phyloP scores from a whole-genome alignment of 257 asterid genomes.

The Plantago major region DNA sequence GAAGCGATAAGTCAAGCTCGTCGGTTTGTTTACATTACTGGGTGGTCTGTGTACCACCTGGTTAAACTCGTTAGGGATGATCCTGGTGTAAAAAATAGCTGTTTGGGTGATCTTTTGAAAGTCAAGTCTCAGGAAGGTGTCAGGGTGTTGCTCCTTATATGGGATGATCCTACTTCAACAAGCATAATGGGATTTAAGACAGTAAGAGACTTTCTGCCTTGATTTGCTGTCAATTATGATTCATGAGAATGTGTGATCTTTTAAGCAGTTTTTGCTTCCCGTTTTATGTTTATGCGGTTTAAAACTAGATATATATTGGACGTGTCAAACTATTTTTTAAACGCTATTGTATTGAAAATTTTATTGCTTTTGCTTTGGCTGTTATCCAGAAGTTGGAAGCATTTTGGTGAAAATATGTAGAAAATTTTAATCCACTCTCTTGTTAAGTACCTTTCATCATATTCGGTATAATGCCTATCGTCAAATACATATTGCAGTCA shows the following conservation, averaged over 20 bases:
- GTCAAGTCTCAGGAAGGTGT: constrained; percentile 92
- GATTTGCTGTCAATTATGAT: constrained; percentile 1
- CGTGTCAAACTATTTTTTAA: too few species aligned
- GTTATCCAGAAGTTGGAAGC: too few species aligned
- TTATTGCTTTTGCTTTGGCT: too few species aligned
- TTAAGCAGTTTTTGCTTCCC: too few species aligned
- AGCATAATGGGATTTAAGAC: constrained; percentile 79
- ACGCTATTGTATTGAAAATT: too few species aligned
- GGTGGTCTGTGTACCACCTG: constrained; percentile 86
- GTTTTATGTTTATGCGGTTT: too few species aligned
- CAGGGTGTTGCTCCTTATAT: constrained; percentile 75
- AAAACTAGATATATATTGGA: too few species aligned
- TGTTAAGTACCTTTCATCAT: too few species aligned
- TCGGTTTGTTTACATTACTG: constrained; percentile 69
- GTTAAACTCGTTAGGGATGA: constrained; percentile 75
- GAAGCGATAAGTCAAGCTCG: constrained; percentile 71
- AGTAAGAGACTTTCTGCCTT: constrained; percentile 41
- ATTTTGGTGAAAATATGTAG: too few species aligned
- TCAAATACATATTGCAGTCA: too few species aligned
- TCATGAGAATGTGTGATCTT: not conserved
- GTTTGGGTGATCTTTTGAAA: constrained; percentile 75
- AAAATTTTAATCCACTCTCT: too few species aligned
- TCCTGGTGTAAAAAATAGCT: constrained; percentile 29
- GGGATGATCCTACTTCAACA: constrained; percentile 96
- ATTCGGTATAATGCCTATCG: too few species aligned